phyloP scores from a whole-genome alignment of 345 rosid species.

The Eutrema yunnanense region DNA sequence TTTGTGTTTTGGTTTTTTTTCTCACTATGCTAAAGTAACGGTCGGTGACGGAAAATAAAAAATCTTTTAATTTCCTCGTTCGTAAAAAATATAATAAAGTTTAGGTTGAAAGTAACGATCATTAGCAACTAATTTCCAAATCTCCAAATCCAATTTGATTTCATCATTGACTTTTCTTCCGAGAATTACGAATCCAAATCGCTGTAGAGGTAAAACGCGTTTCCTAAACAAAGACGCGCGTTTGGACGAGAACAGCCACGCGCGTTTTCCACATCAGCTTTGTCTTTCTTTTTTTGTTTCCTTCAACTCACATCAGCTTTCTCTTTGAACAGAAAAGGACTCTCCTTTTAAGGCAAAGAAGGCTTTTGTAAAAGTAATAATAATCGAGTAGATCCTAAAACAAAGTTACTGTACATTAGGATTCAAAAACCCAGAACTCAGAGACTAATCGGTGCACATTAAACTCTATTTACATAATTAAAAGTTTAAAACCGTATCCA shows the following conservation, averaged over 20 bases:
- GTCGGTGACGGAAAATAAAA: slow-evolving; percentile 11
- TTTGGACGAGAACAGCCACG: neutral
- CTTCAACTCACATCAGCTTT: neutral
- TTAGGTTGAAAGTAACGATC: slow-evolving; percentile 25
- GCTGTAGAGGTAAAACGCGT: neutral
- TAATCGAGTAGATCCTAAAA: slow-evolving; percentile 3
- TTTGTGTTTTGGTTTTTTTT: slow-evolving; percentile 5
- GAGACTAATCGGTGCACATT: neutral
- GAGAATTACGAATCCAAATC: neutral
- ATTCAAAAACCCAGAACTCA: slow-evolving; percentile 7
- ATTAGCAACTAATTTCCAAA: neutral
- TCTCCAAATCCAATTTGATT: neutral
- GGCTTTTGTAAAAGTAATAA: slow-evolving; percentile 8
- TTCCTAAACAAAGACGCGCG: neutral
- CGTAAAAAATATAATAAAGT: neutral
- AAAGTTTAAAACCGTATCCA: neutral
- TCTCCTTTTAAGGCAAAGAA: slow-evolving; percentile 11
- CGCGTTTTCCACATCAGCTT: too few relatives aligned
- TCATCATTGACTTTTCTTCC: slow-evolving; percentile 5
- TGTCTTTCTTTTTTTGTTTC: too few relatives aligned
- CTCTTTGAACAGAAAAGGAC: neutral
- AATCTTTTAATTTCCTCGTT: neutral
- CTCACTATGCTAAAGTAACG: slow-evolving; percentile 20
- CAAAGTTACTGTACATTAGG: slow-evolving; percentile 3
- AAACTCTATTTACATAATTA: slow-evolving; percentile 3